These are phyloP conservation scores for Geotrichum macrosporum DNA, from an alignment of 1,139 yeast genomes.

Conservation along the genomic window DNA sequence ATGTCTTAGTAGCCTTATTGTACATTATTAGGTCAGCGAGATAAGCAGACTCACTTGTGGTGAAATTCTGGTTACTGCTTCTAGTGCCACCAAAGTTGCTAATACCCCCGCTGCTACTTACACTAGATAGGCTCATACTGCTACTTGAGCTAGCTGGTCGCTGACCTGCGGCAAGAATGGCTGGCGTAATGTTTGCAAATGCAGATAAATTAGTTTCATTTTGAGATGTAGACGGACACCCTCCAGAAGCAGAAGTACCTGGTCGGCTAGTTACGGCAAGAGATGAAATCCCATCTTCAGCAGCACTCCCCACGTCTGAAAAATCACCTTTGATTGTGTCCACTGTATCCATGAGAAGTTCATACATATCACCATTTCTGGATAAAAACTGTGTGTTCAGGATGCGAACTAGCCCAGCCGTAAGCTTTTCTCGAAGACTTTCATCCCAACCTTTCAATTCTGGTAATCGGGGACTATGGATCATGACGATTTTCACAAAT, in stretches of 20 bases:
- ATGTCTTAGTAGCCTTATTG: constrained; percentile 35
- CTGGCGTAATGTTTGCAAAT: constrained; percentile 7
- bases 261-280: background rate
- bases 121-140: no score
- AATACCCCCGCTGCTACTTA: no score
- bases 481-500: constrained; percentile 54
- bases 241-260: background rate
- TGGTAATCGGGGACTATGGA: constrained; percentile 41
- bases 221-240: background rate
- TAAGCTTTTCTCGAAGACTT: constrained; percentile 34
- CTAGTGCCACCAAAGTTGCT: background rate
- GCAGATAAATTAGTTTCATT: background rate
- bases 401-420: constrained; percentile 45
- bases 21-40: constrained; percentile 36
- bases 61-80: background rate
- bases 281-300: background rate
- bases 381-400: constrained; percentile 33
- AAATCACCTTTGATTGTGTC: constrained; percentile 24
- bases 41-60: constrained; percentile 24
- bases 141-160: constrained; percentile 2
- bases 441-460: constrained; percentile 28
- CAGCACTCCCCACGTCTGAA: background rate
- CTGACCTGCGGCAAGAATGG: constrained; percentile 10
- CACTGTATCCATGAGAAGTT: constrained; percentile 30
- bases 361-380: constrained; percentile 25